Conservation (phyloP, 129 eudicot genomes). For the Tagetes patula region DNA sequence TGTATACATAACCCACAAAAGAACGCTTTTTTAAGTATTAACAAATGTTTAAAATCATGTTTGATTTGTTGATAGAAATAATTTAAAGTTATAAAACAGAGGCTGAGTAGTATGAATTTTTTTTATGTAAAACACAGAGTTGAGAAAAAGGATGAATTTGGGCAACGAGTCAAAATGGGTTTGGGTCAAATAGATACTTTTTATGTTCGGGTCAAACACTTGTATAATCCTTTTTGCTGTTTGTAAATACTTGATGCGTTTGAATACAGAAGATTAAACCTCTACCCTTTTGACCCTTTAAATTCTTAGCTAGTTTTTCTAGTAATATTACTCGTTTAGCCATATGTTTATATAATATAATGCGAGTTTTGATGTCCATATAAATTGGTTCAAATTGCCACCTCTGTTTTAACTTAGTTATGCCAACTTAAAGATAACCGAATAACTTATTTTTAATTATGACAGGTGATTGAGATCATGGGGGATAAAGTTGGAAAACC, state of each 20-base stretch:
- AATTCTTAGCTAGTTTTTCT: background rate
- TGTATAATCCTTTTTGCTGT: background rate
- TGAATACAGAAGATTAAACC: background rate
- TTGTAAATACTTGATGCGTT: background rate
- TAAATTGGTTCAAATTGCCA: background rate
- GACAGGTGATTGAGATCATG: constrained; percentile 70
- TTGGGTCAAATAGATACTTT: background rate
- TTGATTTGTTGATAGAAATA: background rate
- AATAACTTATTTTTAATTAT: background rate
- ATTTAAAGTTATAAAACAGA: background rate
- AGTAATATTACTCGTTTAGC: background rate
- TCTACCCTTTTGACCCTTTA: background rate
- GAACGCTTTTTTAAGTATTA: background rate
- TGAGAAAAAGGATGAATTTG: background rate
- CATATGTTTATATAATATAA: background rate
- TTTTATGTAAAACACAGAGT: background rate
- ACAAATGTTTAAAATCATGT: background rate
- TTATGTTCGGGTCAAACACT: background rate
- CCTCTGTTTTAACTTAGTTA: background rate
- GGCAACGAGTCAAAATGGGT: background rate
- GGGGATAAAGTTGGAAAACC: constrained; percentile 74
- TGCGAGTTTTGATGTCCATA: background rate
- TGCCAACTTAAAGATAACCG: background rate
- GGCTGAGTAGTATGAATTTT: background rate
- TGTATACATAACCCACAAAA: background rate